Base-by-base conservation (phyloP, 805 yeast species). In the Saturnispora besseyi region DNA sequence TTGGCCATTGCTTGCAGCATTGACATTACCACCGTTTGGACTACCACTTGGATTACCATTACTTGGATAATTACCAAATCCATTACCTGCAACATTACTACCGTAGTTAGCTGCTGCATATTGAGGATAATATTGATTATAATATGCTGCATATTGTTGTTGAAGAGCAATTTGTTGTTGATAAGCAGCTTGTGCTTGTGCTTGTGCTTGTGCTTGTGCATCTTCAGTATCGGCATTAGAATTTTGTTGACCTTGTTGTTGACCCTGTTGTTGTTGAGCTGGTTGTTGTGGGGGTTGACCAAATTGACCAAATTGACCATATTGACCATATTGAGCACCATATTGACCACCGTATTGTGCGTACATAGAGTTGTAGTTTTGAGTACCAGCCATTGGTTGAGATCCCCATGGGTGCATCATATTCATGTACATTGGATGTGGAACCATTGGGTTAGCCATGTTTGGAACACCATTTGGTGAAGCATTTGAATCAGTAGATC, bases 191-290 rank as follows among this genome's bases (percentile, higher is more conserved):
- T 49, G 48, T 33, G 43, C 50, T 42, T 54, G 55, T 24, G 51
- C 45, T 47, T 54, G 55, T 15, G 34, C 45, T 43, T 47, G 55
- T 24, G 53, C 32, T 45, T 48, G 51, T n/a, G 29, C 36, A 45
- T 22, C 46, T 7, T 36, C 40, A 22, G 22, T 36, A 36, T 36
- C 40, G 11, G 24, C 12, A 36, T 18, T 36, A 8, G 24, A 21
- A 36, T 22, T 36, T 44, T 47, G 53, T 44, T 49, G 40, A 36
- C 56, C 57, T 44, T 61, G 61, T 49, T 56, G 56, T 46, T 54
- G 59, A 45, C 43, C 61, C 38, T 40, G 55, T 31, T 54, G 56
- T 34, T 54, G 62, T 47, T 42, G 48, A 15, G 11, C 38, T 43
- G 46, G 55, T 44, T 47, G 51, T 32, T 30, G 46, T 44, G 48